Base-by-base conservation (phyloP, 805 yeast species). In the Barnettozyma pratensis region DNA sequence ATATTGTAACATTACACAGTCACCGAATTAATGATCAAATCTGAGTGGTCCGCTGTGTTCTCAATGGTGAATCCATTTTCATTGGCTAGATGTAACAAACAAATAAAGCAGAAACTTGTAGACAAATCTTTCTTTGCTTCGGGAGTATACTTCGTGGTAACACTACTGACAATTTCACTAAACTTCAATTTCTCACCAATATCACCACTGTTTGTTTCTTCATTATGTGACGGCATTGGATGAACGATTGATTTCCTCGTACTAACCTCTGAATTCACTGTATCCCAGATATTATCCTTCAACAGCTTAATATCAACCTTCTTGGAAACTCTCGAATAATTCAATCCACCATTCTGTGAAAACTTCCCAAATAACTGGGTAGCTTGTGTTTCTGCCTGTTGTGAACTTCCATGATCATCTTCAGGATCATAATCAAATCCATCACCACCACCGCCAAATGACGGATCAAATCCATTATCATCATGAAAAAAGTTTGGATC, bases 81-180 rank as follows among this genome's bases (percentile, higher is more conserved):
- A 62, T 90, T 89, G 10, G 96, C 96, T 52, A 89, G 70, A 67
- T 89, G 97, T 32, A 89, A 67, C 59, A 88, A 68, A 59, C 96
- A 87, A 47, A 89, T 87, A 58, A 89, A 89, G 58, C 87, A 86
- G 63, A 86, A 86, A 68, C 95, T 85, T 1, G 96, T 88, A 1
- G 95, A 85, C 4, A 90, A 63, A 45, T 89, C 96, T 41, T 74
- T 76, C 53, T 73, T 69, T 30, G 81, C 75, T 38, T 76, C 79
- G 7, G 72, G 63, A 2, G 77, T 71, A 61, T 90, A 89, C 61
- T 71, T 72, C 4, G 65, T 62, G 26, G 71, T 70, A 26, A 85
- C 70, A n/a, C 72, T 74, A 5, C 65, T 65, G 3, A 83, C 79
- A 30, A 84, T 69, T 12, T 73, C 71, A 4, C 78, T 68, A 54